A percentile compares a stretch with the other conserved stretches of the same genome.
phyloP scores from a whole-genome alignment of 371 early-diverging fungal genomes.

The Rhizomucor pusillus region DNA sequence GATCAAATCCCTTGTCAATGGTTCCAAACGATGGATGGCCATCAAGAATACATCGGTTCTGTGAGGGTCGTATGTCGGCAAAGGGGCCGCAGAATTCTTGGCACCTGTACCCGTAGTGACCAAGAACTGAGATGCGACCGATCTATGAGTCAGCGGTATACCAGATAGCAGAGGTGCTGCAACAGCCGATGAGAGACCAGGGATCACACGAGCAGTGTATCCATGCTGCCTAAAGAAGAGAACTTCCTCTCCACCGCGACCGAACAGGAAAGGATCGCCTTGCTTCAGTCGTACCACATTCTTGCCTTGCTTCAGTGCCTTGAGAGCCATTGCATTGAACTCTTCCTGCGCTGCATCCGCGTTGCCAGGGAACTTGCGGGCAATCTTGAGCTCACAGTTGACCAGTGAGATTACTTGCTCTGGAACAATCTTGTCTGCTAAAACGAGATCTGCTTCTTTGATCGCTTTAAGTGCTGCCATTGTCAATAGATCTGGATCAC shows the following conservation, averaged over 20 bases:
- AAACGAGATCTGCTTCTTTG: slow-evolving; percentile 72
- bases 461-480: slow-evolving; percentile 70
- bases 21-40: slow-evolving; percentile 74
- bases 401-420: slow-evolving; percentile 61
- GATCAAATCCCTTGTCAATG: slow-evolving; percentile 56
- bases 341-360: slow-evolving; percentile 82
- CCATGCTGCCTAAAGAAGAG: slow-evolving; percentile 69
- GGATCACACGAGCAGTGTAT: slow-evolving; percentile 68
- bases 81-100: slow-evolving; percentile 37
- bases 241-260: slow-evolving; percentile 90
- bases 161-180: slow-evolving; percentile 74
- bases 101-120: slow-evolving; percentile 79
- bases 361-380: slow-evolving; percentile 57
- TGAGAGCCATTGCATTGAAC: slow-evolving; percentile 65
- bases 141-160: slow-evolving; percentile 89
- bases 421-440: slow-evolving; percentile 84
- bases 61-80: slow-evolving; percentile 64
- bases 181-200: slow-evolving; percentile 80
- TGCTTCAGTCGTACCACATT: slow-evolving; percentile 82
- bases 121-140: slow-evolving; percentile 82
- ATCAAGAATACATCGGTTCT: slow-evolving; percentile 89
- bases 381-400: slow-evolving; percentile 46
- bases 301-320: slow-evolving; percentile 62
- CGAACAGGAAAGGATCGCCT: slow-evolving; percentile 93
- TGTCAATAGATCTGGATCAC: slow-evolving; percentile 81